phyloP scores from a whole-genome alignment of 768 basidiomycete species.

The Neoboletus subvelutipes region DNA sequence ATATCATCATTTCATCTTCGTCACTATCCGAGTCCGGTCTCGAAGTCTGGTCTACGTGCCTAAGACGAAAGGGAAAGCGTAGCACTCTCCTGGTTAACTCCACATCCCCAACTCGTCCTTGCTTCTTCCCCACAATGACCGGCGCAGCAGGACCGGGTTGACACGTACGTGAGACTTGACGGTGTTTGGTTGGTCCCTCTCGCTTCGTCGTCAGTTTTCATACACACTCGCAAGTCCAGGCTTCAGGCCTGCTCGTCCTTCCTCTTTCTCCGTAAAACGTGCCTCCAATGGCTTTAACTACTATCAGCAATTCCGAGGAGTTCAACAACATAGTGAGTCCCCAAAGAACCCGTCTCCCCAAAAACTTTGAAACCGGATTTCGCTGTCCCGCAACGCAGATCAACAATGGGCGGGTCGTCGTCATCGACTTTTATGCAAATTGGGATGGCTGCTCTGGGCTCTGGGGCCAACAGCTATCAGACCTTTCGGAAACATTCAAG shows the following conservation, averaged over 20 bases:
- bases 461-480: conserved; percentile 12
- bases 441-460: conserved; percentile 11
- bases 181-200: not conserved
- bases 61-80: not conserved
- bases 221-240: not conserved
- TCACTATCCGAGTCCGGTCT: not conserved
- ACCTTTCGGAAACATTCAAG: conserved; percentile 24
- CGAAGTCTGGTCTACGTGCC: not conserved
- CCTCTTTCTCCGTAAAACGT: not conserved
- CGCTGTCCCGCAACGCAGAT: conserved; percentile 9
- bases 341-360: not conserved
- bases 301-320: conserved; percentile 19
- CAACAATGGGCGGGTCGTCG: conserved; percentile 24
- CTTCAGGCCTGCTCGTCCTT: not conserved
- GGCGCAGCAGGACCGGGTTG: not conserved
- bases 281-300: conserved; percentile 15
- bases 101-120: not conserved
- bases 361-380: no score
- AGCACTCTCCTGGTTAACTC: not conserved
- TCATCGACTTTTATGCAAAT: conserved; percentile 25
- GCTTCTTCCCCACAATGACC: not conserved
- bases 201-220: not conserved
- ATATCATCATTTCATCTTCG: not conserved
- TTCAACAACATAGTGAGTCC: conserved; percentile 22
- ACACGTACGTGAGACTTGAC: not conserved